Conservation (phyloP, 768 basidiomycete species). For the Lactifluus echinatus region DNA sequence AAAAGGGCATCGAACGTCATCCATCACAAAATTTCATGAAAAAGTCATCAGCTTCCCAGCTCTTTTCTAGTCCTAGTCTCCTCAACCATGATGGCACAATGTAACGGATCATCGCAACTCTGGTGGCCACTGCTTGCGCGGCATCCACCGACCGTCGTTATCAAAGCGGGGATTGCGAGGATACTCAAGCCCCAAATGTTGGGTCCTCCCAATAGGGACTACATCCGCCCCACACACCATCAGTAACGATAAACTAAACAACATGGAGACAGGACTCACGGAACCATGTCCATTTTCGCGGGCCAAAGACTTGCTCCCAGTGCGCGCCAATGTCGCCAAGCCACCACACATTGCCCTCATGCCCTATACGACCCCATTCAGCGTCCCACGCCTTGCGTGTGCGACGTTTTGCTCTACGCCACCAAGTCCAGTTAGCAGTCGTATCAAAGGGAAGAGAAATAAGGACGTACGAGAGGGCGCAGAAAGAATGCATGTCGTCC, state of each 20-base stretch:
- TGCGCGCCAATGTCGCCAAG: constrained; percentile 48
- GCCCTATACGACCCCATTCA: constrained; percentile 71
- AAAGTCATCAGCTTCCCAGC: background rate
- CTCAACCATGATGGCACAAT: background rate
- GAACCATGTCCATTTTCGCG: constrained; percentile 60
- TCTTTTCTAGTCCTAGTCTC: background rate
- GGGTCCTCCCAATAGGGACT: constrained; percentile 45
- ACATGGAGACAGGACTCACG: constrained; percentile 46
- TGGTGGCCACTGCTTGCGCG: constrained; percentile 62
- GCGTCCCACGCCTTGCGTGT: constrained; percentile 51
- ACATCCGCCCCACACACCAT: background rate
- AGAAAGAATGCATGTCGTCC: constrained; percentile 43
- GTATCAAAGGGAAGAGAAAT: background rate
- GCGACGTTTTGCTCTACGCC: constrained; percentile 40
- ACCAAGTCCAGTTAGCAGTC: background rate
- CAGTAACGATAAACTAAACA: background rate
- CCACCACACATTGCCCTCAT: constrained; percentile 87
- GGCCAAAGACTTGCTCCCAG: constrained; percentile 84
- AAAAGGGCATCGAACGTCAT: background rate
- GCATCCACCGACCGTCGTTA: constrained; percentile 53
- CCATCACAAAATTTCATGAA: background rate
- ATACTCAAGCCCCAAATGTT: constrained; percentile 54
- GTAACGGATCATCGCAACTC: constrained; percentile 39
- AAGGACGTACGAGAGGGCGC: constrained; percentile 42
- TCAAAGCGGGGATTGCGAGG: constrained; percentile 70